A percentile compares a stretch with the other conserved stretches of the same genome.
Conservation (phyloP, 2,329 filamentous ascomycete species). For the Fusarium equiseti region DNA sequence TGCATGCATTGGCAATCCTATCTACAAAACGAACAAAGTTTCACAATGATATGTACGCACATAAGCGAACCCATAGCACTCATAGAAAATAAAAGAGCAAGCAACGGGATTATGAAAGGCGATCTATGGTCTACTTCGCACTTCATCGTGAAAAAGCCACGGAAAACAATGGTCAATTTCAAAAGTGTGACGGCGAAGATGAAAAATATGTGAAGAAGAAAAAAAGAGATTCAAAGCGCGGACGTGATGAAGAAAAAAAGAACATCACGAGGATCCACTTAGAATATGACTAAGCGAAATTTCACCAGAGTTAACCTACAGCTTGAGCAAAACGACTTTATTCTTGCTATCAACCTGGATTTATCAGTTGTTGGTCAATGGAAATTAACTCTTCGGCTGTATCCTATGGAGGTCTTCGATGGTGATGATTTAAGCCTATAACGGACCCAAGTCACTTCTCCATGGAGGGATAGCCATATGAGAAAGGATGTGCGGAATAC, state of each 20-base stretch:
- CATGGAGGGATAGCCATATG: background rate
- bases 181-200: conserved; percentile 54
- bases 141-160: conserved; percentile 60
- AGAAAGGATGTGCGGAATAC: background rate
- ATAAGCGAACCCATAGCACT: conserved; percentile 72
- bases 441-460: background rate
- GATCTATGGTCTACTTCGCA: conserved; percentile 66
- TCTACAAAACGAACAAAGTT: conserved; percentile 7
- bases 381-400: background rate
- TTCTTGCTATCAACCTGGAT: background rate
- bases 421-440: background rate
- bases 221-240: conserved; percentile 20
- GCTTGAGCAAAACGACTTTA: background rate
- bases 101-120: conserved; percentile 72
- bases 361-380: background rate
- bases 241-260: conserved; percentile 11
- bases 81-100: conserved; percentile 57
- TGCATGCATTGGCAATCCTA: background rate
- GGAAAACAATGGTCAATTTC: conserved; percentile 49
- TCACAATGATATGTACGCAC: conserved; percentile 62
- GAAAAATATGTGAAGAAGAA: conserved; percentile 62
- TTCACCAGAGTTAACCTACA: background rate
- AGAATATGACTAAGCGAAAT: conserved; percentile 41
- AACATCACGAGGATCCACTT: conserved; percentile 31
- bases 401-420: background rate